These are phyloP conservation scores for Trichoderma parareesei DNA, from an alignment of 495 filamentous ascomycete genomes.

Conservation along the genomic window DNA sequence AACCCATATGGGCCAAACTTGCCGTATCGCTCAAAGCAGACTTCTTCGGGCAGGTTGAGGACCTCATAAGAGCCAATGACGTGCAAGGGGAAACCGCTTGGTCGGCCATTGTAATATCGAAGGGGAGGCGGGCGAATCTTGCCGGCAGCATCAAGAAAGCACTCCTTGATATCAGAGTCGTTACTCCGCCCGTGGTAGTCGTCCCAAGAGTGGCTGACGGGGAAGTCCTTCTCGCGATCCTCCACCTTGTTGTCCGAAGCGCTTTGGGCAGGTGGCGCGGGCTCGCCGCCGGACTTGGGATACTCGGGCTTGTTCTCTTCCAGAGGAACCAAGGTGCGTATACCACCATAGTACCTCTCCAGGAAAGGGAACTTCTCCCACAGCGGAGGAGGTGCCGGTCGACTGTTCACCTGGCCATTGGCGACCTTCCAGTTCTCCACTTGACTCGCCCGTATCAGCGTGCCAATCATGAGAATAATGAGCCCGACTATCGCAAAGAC, in stretches of 20 bases:
- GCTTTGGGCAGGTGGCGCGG: slow-evolving; percentile 35
- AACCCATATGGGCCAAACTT: slow-evolving; percentile 82
- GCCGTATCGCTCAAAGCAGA: slow-evolving; percentile 92
- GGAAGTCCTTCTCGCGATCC: neutral
- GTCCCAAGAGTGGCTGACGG: slow-evolving; percentile 1
- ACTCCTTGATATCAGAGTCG: slow-evolving; percentile 44
- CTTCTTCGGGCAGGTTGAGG: slow-evolving; percentile 70
- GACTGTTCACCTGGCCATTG: slow-evolving; percentile 39
- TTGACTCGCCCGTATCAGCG: slow-evolving; percentile 61
- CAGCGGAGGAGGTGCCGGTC: slow-evolving; percentile 49
- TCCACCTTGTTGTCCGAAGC: neutral
- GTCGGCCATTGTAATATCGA: slow-evolving; percentile 63
- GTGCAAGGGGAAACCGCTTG: slow-evolving; percentile 72
- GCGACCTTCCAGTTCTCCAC: slow-evolving; percentile 53
- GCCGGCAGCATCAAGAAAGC: slow-evolving; percentile 61
- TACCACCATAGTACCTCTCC: slow-evolving; percentile 75
- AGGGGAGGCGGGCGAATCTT: slow-evolving; percentile 57
- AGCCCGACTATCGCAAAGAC: slow-evolving; percentile 47
- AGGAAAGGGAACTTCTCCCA: slow-evolving; percentile 83
- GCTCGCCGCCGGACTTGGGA: slow-evolving; percentile 47
- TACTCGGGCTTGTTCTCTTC: slow-evolving; percentile 66
- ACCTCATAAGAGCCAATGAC: slow-evolving; percentile 75
- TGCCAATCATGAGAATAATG: slow-evolving; percentile 64
- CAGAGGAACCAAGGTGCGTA: slow-evolving; percentile 55
- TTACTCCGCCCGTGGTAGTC: neutral